Conservation (phyloP, 768 basidiomycete species). For the Phaeotremella fagi region DNA sequence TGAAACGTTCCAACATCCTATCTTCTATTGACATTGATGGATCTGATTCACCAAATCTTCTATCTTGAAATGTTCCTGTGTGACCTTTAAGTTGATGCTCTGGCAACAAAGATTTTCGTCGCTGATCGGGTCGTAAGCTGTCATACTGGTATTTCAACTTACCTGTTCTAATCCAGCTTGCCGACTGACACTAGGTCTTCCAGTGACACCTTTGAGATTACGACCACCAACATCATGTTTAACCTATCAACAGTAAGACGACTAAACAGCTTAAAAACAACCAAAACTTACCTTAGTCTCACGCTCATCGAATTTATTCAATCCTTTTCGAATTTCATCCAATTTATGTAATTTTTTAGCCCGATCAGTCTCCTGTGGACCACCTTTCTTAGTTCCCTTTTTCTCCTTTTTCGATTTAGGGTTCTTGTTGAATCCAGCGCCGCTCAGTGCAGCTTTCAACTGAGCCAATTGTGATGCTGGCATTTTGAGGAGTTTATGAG, state of each 20-base stretch:
- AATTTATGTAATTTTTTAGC: conserved; percentile 69
- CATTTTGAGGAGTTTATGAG: conserved; percentile 20
- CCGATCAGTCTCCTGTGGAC: conserved; percentile 61
- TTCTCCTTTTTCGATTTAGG: conserved; percentile 56
- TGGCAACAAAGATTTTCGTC: conserved; percentile 80
- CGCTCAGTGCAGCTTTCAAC: conserved; percentile 75
- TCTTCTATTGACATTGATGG: conserved; percentile 90
- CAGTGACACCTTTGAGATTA: conserved; percentile 73
- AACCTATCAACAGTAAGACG: conserved; percentile 15
- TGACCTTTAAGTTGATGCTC: conserved; percentile 77
- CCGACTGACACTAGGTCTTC: conserved; percentile 80
- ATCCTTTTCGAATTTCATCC: conserved; percentile 71
- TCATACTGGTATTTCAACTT: conserved; percentile 31
- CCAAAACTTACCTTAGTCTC: conserved; percentile 76
- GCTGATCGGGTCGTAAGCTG: conserved; percentile 51
- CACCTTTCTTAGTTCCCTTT: conserved; percentile 63
- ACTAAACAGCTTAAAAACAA: too few relatives aligned
- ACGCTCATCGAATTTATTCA: conserved; percentile 93
- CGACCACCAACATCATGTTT: conserved; percentile 82
- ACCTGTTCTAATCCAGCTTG: conserved; percentile 88
- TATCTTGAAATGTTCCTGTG: conserved; percentile 83
- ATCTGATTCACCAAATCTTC: conserved; percentile 94
- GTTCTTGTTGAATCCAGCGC: conserved; percentile 69
- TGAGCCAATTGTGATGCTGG: conserved; percentile 76
- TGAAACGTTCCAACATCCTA: conserved; percentile 94